Percentiles rank a stretch among this genome's conserved stretches.
Conservation (phyloP, 768 basidiomycete genomes). For the Boletus subcaerulescens region DNA sequence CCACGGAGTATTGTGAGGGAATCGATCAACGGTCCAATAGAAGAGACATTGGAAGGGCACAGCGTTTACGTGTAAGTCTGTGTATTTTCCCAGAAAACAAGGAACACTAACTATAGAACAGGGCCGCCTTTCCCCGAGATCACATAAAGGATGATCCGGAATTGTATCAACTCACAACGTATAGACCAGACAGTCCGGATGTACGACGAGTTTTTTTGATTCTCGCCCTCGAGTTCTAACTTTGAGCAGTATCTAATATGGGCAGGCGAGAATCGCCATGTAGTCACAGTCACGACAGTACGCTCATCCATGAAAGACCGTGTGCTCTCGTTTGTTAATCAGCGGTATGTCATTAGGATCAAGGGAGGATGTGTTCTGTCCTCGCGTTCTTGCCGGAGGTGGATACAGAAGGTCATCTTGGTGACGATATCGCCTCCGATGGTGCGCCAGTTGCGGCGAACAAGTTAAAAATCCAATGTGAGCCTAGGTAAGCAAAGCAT, state of each 20-base stretch:
- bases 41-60: constrained; percentile 28
- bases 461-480: constrained; percentile 35
- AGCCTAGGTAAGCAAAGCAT: constrained; percentile 35
- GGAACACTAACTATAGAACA: constrained; percentile 14
- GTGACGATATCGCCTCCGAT: constrained; percentile 24
- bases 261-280: constrained; percentile 27
- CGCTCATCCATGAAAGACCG: not conserved
- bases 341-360: constrained; percentile 13
- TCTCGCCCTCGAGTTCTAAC: not conserved
- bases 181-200: constrained; percentile 19
- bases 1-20: constrained; percentile 42
- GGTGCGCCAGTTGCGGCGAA: constrained; percentile 32
- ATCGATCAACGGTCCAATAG: constrained; percentile 33
- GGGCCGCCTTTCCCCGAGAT: constrained; percentile 42
- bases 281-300: constrained; percentile 23
- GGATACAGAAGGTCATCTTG: constrained; percentile 34
- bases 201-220: constrained; percentile 11
- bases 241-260: constrained; percentile 23
- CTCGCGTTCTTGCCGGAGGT: constrained; percentile 41
- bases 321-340: not conserved
- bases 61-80: constrained; percentile 46
- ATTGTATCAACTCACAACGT: constrained; percentile 32
- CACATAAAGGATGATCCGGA: constrained; percentile 44
- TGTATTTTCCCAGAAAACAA: constrained; percentile 4
- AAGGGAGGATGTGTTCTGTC: constrained; percentile 40